A percentile compares a stretch with the other conserved stretches of the same genome.
phyloP scores from a whole-genome alignment of 2,329 filamentous ascomycete species.

The Calonectria pteridis region DNA sequence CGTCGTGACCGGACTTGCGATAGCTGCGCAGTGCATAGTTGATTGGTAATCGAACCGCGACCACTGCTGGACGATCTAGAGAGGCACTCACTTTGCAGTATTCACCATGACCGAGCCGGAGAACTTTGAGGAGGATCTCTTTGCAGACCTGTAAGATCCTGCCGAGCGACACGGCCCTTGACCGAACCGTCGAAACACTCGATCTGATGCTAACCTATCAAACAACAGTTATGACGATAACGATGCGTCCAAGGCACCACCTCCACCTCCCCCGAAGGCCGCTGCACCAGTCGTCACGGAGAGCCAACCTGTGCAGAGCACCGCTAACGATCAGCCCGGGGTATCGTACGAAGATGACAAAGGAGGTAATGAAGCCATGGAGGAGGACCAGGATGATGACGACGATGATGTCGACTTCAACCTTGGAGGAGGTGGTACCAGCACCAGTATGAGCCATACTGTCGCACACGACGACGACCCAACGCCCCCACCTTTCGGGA shows the following conservation, averaged over 20 bases:
- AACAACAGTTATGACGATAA: conserved; percentile 74
- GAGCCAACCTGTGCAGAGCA: conserved; percentile 45
- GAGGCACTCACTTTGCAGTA: background rate
- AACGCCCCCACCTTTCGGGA: conserved; percentile 51
- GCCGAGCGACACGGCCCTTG: background rate
- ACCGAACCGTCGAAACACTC: background rate
- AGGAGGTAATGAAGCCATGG: conserved; percentile 56
- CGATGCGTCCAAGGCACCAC: conserved; percentile 57
- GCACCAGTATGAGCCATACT: conserved; percentile 44
- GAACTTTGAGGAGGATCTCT: conserved; percentile 92
- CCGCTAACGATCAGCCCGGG: conserved; percentile 41
- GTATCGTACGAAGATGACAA: conserved; percentile 36
- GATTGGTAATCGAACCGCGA: conserved; percentile 10
- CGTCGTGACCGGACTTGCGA: background rate
- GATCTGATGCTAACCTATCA: conserved; percentile 12
- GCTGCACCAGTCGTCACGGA: conserved; percentile 44
- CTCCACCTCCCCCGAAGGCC: conserved; percentile 48
- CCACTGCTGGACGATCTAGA: background rate
- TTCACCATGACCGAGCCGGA: conserved; percentile 80
- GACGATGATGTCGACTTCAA: conserved; percentile 72
- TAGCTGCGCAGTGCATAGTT: conserved; percentile 11
- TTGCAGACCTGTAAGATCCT: conserved; percentile 87
- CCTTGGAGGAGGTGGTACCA: conserved; percentile 55
- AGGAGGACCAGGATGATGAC: conserved; percentile 62
- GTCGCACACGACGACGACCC: conserved; percentile 47